Evolutionary conservation across 108 stramenopile species (phyloP).

Genomic region (Cyclotella cryptica): DNA sequence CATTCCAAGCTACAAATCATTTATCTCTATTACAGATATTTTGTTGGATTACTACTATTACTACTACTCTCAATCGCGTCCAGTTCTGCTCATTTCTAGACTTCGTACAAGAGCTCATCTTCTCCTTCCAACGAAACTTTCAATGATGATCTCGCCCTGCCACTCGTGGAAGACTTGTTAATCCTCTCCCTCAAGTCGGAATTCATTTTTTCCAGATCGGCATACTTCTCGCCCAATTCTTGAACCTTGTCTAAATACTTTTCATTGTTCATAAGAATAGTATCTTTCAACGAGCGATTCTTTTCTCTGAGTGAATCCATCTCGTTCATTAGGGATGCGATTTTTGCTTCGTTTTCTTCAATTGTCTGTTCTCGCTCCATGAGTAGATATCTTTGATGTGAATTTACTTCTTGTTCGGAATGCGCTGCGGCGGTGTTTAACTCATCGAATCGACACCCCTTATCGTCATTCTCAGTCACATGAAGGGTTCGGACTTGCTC

Average conservation of each 20-base stretch:
- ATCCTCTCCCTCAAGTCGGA: constrained; percentile 34
- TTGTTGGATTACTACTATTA: not conserved
- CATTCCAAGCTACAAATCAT: not conserved
- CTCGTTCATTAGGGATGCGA: constrained; percentile 33
- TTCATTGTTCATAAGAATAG: constrained; percentile 48
- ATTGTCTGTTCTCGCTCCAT: not conserved
- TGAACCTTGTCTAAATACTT: constrained; percentile 46
- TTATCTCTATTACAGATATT: not conserved
- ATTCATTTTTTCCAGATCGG: constrained; percentile 42
- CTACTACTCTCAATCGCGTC: not conserved
- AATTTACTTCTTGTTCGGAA: not conserved
- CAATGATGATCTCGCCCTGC: constrained; percentile 8
- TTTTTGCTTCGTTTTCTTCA: constrained; percentile 25
- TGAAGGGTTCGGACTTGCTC: constrained; percentile 31
- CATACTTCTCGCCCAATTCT: constrained; percentile 47
- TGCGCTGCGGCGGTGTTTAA: constrained; percentile 20
- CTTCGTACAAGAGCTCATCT: constrained; percentile 39
- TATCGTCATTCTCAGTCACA: not conserved
- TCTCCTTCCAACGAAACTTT: constrained; percentile 35
- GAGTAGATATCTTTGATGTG: not conserved
- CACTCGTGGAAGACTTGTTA: not conserved
- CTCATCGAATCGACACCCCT: constrained; percentile 5
- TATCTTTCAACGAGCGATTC: constrained; percentile 48
- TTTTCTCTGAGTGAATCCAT: constrained; percentile 33
- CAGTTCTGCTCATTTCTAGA: not conserved